Evolutionary conservation across 2,329 filamentous ascomycete genomes (phyloP).

Genomic region (Fusarium avenaceum): DNA sequence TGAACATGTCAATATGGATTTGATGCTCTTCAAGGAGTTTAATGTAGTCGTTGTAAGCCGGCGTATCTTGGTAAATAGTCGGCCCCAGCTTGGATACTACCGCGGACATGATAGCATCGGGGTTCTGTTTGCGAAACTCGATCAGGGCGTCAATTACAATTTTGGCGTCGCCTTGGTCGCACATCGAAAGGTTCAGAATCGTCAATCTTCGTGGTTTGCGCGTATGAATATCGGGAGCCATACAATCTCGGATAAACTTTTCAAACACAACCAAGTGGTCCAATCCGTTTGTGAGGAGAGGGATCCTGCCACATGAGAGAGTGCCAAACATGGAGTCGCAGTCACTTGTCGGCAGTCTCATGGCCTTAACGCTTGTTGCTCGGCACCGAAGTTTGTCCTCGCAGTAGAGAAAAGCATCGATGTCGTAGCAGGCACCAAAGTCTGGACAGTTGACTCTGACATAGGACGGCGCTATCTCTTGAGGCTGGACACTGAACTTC

Average conservation of each 20-base stretch:
- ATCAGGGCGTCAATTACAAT: constrained; percentile 2
- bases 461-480: background rate
- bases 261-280: background rate
- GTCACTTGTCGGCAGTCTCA: background rate
- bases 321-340: constrained; percentile 1
- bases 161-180: constrained; percentile 16
- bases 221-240: fast-evolving
- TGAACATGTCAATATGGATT: constrained; percentile 6
- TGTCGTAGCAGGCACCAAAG: constrained; percentile 7
- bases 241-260: background rate
- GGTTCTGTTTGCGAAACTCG: constrained; percentile 3
- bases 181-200: constrained; percentile 9
- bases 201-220: background rate
- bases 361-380: constrained; percentile 12
- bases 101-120: background rate
- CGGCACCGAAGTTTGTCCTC: constrained; percentile 20
- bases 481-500: background rate
- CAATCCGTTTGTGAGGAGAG: constrained; percentile 3
- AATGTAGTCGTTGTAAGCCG: background rate
- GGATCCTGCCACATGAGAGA: background rate
- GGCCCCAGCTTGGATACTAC: constrained; percentile 10
- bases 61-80: background rate
- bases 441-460: constrained; percentile 7
- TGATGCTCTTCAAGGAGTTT: background rate
- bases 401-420: constrained; percentile 3